Evolutionary conservation across 768 basidiomycete genomes (phyloP), one percentile per base, ranked within the genome.

Genomic region (Termitomyces sp.): DNA sequence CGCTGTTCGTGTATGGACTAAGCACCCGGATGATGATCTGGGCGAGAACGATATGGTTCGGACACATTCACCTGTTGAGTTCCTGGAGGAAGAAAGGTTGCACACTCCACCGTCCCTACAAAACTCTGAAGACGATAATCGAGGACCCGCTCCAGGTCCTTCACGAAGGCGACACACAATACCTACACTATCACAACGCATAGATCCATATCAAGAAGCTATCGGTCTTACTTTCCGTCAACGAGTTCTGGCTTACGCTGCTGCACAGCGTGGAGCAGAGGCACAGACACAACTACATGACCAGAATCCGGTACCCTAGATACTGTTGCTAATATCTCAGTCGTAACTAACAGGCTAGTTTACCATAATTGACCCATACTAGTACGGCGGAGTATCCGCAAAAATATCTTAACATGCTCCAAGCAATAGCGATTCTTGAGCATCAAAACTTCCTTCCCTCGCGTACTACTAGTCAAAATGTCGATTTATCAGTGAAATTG

Each of bases 1-100:
- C 24, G 81, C 77, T 1, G 80, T 92, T 43, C 77, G 84, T 28
- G 80, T 91, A 45, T 91, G 90, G 84, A 85, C 85, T 14, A 74
- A 78, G 45, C 70, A 71, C 17, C 56, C 60, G 15, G 66, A 68
- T 3, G 64, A 68, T 10, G 30, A 42, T 32, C 3, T 11, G 2
- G 10, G 30, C 12, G 55, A 53, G 11, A 32, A 51, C 34, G 51
- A 30, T 3, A 57, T 64, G 37, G 44, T 58, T 21, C 58, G 64
- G 21, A 63, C 62, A 3, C 54, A 58, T 19, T 64, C 64, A 8
- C 64, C 64, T 35, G 55, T 60, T 28, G 61, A 58, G 28, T 45
- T 62, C 21, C 45, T 51, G n/a, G 58, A 62, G n/a, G 53, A 45
- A 17, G 59, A 63, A 45, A 53, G 43, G 30, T 35, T 51, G 41